Conservation (phyloP, 306 rosid species). For the Cucurbita pepo region DNA sequence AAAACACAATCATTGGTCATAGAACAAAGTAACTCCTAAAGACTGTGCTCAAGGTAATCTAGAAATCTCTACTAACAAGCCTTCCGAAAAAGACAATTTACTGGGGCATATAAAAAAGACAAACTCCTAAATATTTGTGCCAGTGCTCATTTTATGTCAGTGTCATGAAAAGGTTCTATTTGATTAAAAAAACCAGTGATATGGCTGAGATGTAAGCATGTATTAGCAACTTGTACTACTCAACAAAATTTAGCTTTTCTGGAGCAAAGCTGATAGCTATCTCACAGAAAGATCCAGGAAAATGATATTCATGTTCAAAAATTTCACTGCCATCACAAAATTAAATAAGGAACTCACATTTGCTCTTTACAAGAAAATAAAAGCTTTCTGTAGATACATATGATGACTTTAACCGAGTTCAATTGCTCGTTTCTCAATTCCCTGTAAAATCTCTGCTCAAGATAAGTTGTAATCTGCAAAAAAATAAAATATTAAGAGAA, state of each 20-base stretch:
- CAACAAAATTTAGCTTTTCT: background rate
- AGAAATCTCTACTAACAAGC: too few relatives aligned
- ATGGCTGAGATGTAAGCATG: background rate
- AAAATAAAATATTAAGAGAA: background rate
- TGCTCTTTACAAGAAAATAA: constrained; percentile 65
- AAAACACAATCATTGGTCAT: too few relatives aligned
- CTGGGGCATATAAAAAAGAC: too few relatives aligned
- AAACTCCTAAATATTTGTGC: too few relatives aligned
- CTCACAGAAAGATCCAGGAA: background rate
- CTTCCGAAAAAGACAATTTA: too few relatives aligned
- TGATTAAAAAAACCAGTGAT: background rate
- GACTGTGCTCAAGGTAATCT: too few relatives aligned
- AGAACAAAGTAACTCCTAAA: too few relatives aligned
- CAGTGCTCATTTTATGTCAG: too few relatives aligned
- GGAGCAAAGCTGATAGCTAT: background rate
- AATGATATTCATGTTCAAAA: background rate
- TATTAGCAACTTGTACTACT: background rate
- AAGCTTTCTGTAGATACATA: constrained; percentile 63
- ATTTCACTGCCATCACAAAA: background rate
- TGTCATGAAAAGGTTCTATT: too few relatives aligned
- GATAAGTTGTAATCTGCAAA: constrained; percentile 59
- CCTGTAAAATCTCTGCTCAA: constrained; percentile 73
- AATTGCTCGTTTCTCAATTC: constrained; percentile 70
- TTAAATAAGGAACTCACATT: constrained; percentile 43
- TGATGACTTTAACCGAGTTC: constrained; percentile 56